These are phyloP conservation scores for Ettlia oleoabundans DNA, from an alignment of 139 green algal species.

Conservation along the genomic window DNA sequence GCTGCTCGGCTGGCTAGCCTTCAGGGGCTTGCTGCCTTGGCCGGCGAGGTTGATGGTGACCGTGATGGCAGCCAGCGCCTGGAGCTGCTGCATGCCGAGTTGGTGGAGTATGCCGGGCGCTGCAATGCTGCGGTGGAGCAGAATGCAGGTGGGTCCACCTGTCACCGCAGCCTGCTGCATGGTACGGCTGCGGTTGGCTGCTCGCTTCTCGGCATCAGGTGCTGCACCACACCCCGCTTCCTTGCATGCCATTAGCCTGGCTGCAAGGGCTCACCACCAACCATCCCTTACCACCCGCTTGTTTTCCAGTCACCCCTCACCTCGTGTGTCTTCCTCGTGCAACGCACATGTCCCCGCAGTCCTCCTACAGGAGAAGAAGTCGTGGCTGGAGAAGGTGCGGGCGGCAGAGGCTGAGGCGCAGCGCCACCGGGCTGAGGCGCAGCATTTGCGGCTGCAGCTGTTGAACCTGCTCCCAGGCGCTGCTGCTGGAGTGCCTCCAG, in stretches of 20 bases:
- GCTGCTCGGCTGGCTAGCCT: background rate
- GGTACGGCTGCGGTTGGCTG: background rate
- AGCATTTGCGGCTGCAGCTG: conserved; percentile 1
- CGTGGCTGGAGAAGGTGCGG: conserved; percentile 8
- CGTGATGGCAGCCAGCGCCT: no score
- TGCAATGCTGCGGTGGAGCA: background rate
- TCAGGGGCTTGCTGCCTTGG: background rate
- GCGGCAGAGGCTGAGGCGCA: conserved; percentile 1
- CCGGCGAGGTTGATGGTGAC: background rate
- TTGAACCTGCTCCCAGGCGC: background rate
- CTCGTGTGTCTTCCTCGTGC: no score
- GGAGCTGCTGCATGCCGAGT: conserved; percentile 3
- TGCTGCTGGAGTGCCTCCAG: no score
- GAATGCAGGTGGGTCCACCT: conserved; percentile 8
- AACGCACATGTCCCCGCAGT: background rate
- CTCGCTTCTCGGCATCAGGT: background rate
- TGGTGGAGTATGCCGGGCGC: background rate
- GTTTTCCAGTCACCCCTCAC: no score
- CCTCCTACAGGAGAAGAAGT: conserved; percentile 17
- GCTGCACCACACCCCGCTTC: no score
- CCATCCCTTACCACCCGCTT: no score
- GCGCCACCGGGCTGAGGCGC: background rate
- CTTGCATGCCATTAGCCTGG: no score
- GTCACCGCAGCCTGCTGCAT: background rate
- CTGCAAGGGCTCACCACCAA: no score